Evolutionary conservation across 1,139 yeast species (phyloP).

Genomic region (Debaryomyces nepalensis): DNA sequence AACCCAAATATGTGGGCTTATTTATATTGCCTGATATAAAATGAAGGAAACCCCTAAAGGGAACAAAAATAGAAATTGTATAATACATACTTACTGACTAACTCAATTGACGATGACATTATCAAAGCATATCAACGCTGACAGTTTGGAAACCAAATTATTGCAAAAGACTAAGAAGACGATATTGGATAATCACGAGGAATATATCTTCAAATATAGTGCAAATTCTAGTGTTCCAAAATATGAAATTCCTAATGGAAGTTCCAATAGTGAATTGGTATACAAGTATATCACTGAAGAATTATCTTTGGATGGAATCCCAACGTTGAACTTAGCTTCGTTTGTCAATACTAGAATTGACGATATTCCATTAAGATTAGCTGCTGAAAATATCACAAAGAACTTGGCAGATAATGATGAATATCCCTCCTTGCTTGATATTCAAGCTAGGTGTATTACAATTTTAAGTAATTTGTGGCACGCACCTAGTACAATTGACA

Average conservation of each 20-base stretch:
- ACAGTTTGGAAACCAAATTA: slow-evolving; percentile 35
- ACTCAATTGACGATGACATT: slow-evolving; percentile 38
- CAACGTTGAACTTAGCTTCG: slow-evolving; percentile 83
- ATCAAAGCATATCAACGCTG: slow-evolving; percentile 44
- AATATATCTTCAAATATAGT: slow-evolving; percentile 40
- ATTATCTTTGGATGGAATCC: slow-evolving; percentile 80
- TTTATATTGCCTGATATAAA: too few relatives aligned
- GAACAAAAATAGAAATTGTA: too few relatives aligned
- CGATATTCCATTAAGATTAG: slow-evolving; percentile 49
- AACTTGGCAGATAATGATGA: slow-evolving; percentile 93
- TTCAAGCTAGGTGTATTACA: slow-evolving; percentile 81
- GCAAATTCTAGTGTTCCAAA: slow-evolving; percentile 46
- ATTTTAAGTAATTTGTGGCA: slow-evolving; percentile 84
- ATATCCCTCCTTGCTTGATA: slow-evolving; percentile 81
- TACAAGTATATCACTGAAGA: slow-evolving; percentile 73
- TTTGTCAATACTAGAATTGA: slow-evolving; percentile 80
- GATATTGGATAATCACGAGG: slow-evolving; percentile 30
- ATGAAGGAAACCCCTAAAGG: too few relatives aligned
- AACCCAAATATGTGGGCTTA: background rate
- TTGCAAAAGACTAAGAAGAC: slow-evolving; percentile 32
- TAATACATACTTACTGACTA: background rate
- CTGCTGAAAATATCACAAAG: slow-evolving; percentile 75
- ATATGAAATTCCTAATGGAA: slow-evolving; percentile 60
- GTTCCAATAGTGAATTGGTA: slow-evolving; percentile 57
- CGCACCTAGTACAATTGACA: slow-evolving; percentile 52